Base-by-base conservation (phyloP, 129 eudicot genomes). In the Centella asiatica region DNA sequence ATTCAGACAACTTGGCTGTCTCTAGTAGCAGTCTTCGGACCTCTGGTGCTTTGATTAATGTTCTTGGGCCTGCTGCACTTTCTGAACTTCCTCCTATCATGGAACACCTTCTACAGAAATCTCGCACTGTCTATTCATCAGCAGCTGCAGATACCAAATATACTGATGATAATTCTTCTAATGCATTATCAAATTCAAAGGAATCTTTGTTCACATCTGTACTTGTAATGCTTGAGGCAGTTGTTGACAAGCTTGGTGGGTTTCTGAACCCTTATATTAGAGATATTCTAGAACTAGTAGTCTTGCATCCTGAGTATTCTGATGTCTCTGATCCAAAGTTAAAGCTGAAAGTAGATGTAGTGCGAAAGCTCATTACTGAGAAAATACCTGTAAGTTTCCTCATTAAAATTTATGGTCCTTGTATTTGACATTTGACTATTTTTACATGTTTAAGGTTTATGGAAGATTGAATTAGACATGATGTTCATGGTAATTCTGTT, bases 21-120 rank as follows among this genome's bases (percentile, higher is more conserved):
- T 80, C 88, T 44, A 79, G 77, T 31, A 72, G 76, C 70, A 84
- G 95, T 71, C 85, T 92, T 58, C 87, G 88, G 20, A 58, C 98
- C 28, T 64, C 85, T 61, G 95, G 96, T 50, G 90, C 98, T 10
- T 68, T 92, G 46, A 72, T 92, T 60, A 76, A 80, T 19, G 90
- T 83, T 31, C 95, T 92, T 25, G 98, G 98, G 11, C 86, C 95
- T 36, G 73, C 67, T 62, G 85, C 96, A 20, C 84, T 92, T 37
- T 78, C 96, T 17, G 88, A 87, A 78, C 88, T 92, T 66, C 98
- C 98, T 27, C 58, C 48, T 72, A 78, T 92, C 69, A 92, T 92
- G 98, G 76, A 74, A 46, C 48, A 73, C 47, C 67, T 92, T 32
- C 68, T 92, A 33, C 62, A 55, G 69, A 75, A 74, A 73, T 68